Evolutionary conservation across 140 eudicot genomes (phyloP), one percentile per base, ranked within the genome.

Genomic region (Bidens hawaiensis): DNA sequence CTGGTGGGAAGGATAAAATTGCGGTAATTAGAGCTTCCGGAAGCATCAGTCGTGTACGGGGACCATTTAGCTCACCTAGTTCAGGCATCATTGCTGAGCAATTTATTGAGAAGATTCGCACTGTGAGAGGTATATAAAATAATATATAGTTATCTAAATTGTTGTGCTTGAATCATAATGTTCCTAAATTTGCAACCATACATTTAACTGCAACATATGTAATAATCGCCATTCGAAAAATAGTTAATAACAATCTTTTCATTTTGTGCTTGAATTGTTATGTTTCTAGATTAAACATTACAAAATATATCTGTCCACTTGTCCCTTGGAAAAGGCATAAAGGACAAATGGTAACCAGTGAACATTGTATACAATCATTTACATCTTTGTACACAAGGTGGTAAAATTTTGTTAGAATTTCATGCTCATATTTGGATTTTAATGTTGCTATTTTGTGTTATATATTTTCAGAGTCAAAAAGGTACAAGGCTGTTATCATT

Each of bases 11-110:
- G 71, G 95, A 84, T 64, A 74, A 78, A 73, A 87, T 91, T 48
- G 98, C 96, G 42, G 82, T 91, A 23, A 87, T 91, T 69, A 84
- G 98, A 78, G 96, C 98, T 68, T 84, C 98, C 41, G 98, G 98
- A 66, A 78, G 85, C 76, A 91, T 91, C 64, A 87, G 96, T 63
- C 94, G 98, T 9, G 78, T 82, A 41, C 80, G 91, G 13, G 85
- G 98, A 62, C 73, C 85, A 34, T 73, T 91, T 30, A 84, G 89
- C 67, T 23, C 84, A 15, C 62, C 94, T 60, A 78, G 75, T 70
- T 86, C 97, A 11, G 94, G 95, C 68, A 84, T 90, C 53, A 47
- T 87, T 40, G 84, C 90, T 31, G 97, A 90, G 74, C 82, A 87
- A 55, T 79, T 90, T 34, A 86, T 90, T 82, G 97, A 90, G 68